Percentiles rank a stretch among this genome's conserved stretches.
These are phyloP conservation scores for Aureobasidium uvarum DNA, from an alignment of 2,329 filamentous ascomycete genomes.

Conservation along the genomic window DNA sequence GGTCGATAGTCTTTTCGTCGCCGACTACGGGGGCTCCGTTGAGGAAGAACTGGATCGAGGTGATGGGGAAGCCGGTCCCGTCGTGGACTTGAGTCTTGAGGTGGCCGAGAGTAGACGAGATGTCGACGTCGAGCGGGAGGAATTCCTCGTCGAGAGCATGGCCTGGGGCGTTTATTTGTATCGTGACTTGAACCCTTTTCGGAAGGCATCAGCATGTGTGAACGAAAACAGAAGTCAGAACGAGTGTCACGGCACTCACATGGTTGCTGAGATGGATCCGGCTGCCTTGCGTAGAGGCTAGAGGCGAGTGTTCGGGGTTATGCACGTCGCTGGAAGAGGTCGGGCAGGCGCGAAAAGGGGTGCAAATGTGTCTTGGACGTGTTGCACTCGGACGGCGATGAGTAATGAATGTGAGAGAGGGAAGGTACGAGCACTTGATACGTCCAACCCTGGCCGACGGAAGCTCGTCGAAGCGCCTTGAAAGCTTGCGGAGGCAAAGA, in stretches of 20 bases:
- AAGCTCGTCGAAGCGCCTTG: conserved; percentile 19
- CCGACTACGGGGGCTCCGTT: conserved; percentile 79
- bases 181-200: conserved; percentile 73
- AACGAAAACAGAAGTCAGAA: conserved; percentile 6
- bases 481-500: conserved; percentile 20
- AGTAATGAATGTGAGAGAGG: background rate
- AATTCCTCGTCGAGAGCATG: conserved; percentile 67
- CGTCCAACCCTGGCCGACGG: background rate
- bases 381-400: conserved; percentile 13
- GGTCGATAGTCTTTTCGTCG: conserved; percentile 75
- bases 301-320: conserved; percentile 17
- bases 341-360: background rate
- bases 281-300: conserved; percentile 29
- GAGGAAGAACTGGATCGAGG: conserved; percentile 81
- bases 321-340: conserved; percentile 33
- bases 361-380: conserved; percentile 1
- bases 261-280: conserved; percentile 6
- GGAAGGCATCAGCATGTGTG: conserved; percentile 8
- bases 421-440: background rate
- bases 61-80: conserved; percentile 71
- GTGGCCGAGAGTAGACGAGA: conserved; percentile 77
- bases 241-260: conserved; percentile 26
- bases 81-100: conserved; percentile 86
- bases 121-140: conserved; percentile 76
- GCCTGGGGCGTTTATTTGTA: conserved; percentile 76